A percentile compares a stretch with the other conserved stretches of the same genome.
phyloP scores from a whole-genome alignment of 805 yeast genomes.

The Ogataea methanolica region DNA sequence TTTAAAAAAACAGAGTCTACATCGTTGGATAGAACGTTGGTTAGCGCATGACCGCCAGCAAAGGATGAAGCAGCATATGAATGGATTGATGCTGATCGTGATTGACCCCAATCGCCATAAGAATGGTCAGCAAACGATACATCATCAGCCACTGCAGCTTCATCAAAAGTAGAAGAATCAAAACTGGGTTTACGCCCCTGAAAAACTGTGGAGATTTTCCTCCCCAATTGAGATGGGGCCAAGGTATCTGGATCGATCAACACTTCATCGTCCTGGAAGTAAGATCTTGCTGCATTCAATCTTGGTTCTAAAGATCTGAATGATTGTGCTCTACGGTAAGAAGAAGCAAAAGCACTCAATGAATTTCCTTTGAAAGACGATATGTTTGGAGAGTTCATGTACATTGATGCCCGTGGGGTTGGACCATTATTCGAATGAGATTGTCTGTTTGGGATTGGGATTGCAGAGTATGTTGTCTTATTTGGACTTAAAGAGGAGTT shows the following conservation, averaged over 20 bases:
- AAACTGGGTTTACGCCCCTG: conserved; percentile 13
- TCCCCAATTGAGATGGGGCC: conserved; percentile 62
- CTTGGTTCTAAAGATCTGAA: conserved; percentile 49
- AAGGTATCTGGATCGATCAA: conserved; percentile 62
- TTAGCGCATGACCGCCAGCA: conserved; percentile 11
- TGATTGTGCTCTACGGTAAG: conserved; percentile 75
- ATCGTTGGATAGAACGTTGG: conserved; percentile 21
- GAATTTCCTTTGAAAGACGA: conserved; percentile 64
- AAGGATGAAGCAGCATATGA: conserved; percentile 24
- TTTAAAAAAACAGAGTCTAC: conserved; percentile 28
- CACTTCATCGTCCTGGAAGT: conserved; percentile 59
- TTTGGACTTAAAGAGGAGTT: conserved; percentile 6
- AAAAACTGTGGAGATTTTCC: conserved; percentile 54
- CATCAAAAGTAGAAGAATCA: conserved; percentile 27
- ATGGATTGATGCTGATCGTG: conserved; percentile 22
- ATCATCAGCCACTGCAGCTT: conserved; percentile 37
- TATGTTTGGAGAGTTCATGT: conserved; percentile 44
- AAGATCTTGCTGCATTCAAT: conserved; percentile 59
- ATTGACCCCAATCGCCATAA: conserved; percentile 21
- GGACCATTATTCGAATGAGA: conserved; percentile 9
- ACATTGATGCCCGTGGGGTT: conserved; percentile 5
- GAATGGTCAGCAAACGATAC: conserved; percentile 35
- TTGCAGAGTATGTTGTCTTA: conserved; percentile 13
- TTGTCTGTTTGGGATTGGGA: conserved; percentile 22
- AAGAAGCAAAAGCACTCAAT: conserved; percentile 72